Evolutionary conservation across 2,329 filamentous ascomycete genomes (phyloP).

Genomic region (Arthrobotrys sphaeroides): DNA sequence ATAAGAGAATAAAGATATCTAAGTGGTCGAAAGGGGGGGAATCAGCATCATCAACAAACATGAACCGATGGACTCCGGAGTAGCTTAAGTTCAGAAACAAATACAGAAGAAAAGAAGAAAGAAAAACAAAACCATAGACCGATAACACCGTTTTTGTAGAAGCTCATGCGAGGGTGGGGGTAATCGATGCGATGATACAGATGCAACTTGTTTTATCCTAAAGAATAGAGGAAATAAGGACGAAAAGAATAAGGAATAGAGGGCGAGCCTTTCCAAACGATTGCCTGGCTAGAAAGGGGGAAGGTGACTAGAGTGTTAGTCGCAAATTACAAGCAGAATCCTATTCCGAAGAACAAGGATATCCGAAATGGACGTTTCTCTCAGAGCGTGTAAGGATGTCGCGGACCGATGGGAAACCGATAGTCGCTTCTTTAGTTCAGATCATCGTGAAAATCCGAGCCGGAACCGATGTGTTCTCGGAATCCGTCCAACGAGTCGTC

Average conservation of each 20-base stretch:
- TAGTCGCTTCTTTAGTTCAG: neutral
- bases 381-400: neutral
- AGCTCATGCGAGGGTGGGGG: neutral
- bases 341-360: conserved; percentile 7
- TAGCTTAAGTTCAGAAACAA: neutral
- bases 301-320: conserved; percentile 13
- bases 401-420: neutral
- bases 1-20: conserved; percentile 24
- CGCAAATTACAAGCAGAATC: conserved; percentile 26
- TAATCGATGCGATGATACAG: conserved; percentile 45
- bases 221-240: neutral
- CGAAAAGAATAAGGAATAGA: conserved; percentile 20
- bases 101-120: conserved; percentile 2
- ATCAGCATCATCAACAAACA: conserved; percentile 34
- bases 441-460: conserved; percentile 27
- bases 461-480: conserved; percentile 32
- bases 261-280: neutral
- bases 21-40: conserved; percentile 34
- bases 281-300: neutral
- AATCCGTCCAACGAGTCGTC: conserved; percentile 53
- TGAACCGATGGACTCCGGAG: conserved; percentile 45
- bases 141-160: conserved; percentile 51
- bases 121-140: conserved; percentile 33
- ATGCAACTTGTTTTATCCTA: conserved; percentile 17
- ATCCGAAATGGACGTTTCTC: neutral